phyloP scores from a whole-genome alignment of 192 early-diverging fungal genomes.

The Rhizophagus prolifer region DNA sequence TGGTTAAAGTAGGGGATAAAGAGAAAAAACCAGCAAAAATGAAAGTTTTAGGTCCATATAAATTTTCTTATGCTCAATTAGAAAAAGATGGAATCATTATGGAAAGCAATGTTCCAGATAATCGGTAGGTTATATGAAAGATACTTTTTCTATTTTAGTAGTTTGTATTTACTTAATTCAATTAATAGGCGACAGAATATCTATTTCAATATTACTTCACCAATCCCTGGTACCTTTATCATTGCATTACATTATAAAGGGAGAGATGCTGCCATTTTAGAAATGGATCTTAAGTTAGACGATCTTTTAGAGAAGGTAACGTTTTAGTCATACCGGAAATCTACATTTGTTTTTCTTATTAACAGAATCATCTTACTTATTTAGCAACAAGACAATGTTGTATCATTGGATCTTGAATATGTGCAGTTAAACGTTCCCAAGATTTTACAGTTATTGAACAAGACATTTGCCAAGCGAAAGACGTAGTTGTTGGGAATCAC shows the following conservation, averaged over 20 bases:
- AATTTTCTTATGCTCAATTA: constrained; percentile 78
- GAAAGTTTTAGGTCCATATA: constrained; percentile 71
- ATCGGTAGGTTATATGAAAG: constrained; percentile 54
- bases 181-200: constrained; percentile 69
- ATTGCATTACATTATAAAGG: constrained; percentile 90
- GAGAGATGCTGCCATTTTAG: constrained; percentile 87
- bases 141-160: not conserved
- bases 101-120: constrained; percentile 89
- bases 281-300: constrained; percentile 93
- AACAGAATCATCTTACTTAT: not conserved
- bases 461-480: constrained; percentile 67
- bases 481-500: constrained; percentile 42
- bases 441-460: constrained; percentile 79
- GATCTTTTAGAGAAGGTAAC: constrained; percentile 74
- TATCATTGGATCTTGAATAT: constrained; percentile 88
- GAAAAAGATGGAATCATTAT: constrained; percentile 93
- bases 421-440: constrained; percentile 86
- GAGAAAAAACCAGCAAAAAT: constrained; percentile 46
- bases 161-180: constrained; percentile 3
- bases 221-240: constrained; percentile 85
- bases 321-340: not conserved
- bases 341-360: not conserved
- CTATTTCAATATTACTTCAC: constrained; percentile 86
- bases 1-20: constrained; percentile 61
- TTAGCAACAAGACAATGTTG: constrained; percentile 88